Base-by-base conservation (phyloP, 208 protist species). In the Leishmania amazonensis region DNA sequence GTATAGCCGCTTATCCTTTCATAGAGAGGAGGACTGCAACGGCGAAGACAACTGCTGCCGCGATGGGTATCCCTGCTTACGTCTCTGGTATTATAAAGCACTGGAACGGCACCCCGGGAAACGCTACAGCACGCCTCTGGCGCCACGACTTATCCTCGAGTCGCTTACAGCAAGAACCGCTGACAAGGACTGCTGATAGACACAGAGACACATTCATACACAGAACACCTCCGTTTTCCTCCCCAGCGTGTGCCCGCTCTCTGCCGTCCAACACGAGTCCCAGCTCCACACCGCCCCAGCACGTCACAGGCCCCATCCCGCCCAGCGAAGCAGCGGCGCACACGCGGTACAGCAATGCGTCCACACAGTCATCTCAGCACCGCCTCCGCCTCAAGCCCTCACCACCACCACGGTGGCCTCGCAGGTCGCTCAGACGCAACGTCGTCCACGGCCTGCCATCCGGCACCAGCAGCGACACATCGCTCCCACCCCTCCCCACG, bases 231-330 rank as follows among this genome's bases (percentile, higher is more conserved):
- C 7, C 2, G 7, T 62, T n/a, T n/a, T 62, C 24, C 0, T 62
- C 9, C 24, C 6, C 3, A 1, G 0, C 0, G 24, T 62, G 57
- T n/a, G 21, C 57, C 11, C 24, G 4, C 0, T 0, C 57, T n/a
- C 57, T 11, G 57, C 17, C 24, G 9, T n/a, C 17, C 21, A 24
- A 2, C 57, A 62, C 57, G 24, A 54, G 15, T 19, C 19, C 24
- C 57, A 62, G 57, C 57, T 0, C 57, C 17, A n/a, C 57, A 2
- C 57, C 57, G 17, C 57, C 4, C 57, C 57, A 21, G 21, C 57
- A 21, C 31, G 21, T 9, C 57, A 7, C 54, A 60, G 54, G 54
- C 54, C 54, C 54, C 19, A 60, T 19, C 54, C 54, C 13, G 19
- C 21, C 54, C 8, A 0, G 54, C 54, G 9, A 60, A 9, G 21